Evolutionary conservation across 257 asterid species (phyloP).

Genomic region (Oldenlandia corymbosa): DNA sequence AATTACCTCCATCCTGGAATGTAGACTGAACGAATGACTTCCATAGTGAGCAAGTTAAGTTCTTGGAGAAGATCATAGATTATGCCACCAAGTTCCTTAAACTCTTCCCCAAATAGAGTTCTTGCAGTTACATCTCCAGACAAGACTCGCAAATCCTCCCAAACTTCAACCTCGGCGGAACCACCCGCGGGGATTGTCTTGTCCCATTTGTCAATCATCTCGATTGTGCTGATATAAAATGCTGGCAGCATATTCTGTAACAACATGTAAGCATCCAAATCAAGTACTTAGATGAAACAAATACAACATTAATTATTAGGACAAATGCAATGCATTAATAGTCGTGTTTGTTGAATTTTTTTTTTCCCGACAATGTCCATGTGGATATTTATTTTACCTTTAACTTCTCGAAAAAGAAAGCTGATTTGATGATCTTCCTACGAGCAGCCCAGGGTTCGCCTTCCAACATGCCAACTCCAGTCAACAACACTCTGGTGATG

Average conservation of each 20-base stretch:
- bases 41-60: slow-evolving; percentile 49
- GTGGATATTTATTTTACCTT: too few species aligned
- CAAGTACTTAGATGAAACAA: background rate
- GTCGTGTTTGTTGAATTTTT: too few species aligned
- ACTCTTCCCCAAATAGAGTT: slow-evolving; percentile 44
- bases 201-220: slow-evolving; percentile 48
- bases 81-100: slow-evolving; percentile 30
- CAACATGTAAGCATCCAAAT: background rate
- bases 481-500: slow-evolving; percentile 1
- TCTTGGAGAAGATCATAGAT: slow-evolving; percentile 47
- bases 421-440: slow-evolving; percentile 44
- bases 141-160: slow-evolving; percentile 41
- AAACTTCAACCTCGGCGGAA: slow-evolving; percentile 40
- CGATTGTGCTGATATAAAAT: slow-evolving; percentile 34
- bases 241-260: slow-evolving; percentile 46
- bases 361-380: too few species aligned
- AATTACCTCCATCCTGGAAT: slow-evolving; percentile 58
- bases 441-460: slow-evolving; percentile 53
- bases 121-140: slow-evolving; percentile 40
- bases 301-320: too few species aligned
- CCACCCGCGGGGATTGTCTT: slow-evolving; percentile 14
- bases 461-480: slow-evolving; percentile 41
- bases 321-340: too few species aligned
- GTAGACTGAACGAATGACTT: slow-evolving; percentile 42
- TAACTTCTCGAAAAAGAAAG: slow-evolving; percentile 44